A percentile compares a stretch with the other conserved stretches of the same genome.
phyloP scores from a whole-genome alignment of 805 yeast genomes.

The Saccharomycopsis amapae region DNA sequence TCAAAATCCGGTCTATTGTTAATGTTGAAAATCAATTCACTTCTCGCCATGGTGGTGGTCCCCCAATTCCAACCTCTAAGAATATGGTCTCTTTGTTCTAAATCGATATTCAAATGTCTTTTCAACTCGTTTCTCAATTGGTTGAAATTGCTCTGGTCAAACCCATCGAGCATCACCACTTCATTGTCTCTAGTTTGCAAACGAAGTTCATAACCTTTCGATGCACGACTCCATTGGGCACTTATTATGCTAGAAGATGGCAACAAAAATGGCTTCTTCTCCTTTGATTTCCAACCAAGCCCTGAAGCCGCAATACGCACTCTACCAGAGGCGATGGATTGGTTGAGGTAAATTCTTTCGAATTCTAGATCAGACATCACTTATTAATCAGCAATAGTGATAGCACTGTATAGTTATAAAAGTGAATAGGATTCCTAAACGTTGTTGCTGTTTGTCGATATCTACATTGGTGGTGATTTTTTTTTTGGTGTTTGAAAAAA shows the following conservation, averaged over 20 bases:
- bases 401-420: too few relatives aligned
- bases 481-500: too few relatives aligned
- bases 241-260: conserved; percentile 81
- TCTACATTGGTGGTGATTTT: too few relatives aligned
- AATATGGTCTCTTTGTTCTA: conserved; percentile 86
- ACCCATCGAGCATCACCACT: conserved; percentile 85
- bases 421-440: too few relatives aligned
- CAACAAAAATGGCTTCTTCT: conserved; percentile 71
- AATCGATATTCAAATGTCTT: conserved; percentile 59
- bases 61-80: conserved; percentile 99
- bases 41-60: conserved; percentile 81
- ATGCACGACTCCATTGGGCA: conserved; percentile 87
- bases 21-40: conserved; percentile 79
- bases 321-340: conserved; percentile 75
- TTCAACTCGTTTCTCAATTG: conserved; percentile 78
- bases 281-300: conserved; percentile 85
- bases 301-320: conserved; percentile 96
- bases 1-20: conserved; percentile 89
- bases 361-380: conserved; percentile 53
- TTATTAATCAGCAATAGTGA: too few relatives aligned
- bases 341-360: conserved; percentile 85
- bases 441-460: too few relatives aligned
- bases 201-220: conserved; percentile 83
- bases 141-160: conserved; percentile 75
- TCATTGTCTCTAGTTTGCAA: conserved; percentile 86